A percentile compares a stretch with the other conserved stretches of the same genome.
Evolutionary conservation across 169 alveolate species (phyloP).

Genomic region (Plasmodium gonderi): DNA sequence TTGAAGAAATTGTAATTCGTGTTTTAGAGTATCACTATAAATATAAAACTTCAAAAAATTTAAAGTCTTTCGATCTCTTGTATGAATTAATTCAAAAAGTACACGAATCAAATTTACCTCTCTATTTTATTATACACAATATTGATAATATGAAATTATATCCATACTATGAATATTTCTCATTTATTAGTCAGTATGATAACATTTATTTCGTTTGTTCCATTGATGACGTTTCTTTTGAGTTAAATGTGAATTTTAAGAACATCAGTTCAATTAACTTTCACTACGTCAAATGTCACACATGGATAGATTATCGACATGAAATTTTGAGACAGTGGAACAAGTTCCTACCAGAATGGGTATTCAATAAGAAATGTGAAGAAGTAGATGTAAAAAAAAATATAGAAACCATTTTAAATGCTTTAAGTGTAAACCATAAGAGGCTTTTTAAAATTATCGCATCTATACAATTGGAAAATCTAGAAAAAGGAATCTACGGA

Average conservation of each 20-base stretch:
- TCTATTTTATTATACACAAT: conserved; percentile 55
- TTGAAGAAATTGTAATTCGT: conserved; percentile 59
- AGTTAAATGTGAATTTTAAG: conserved; percentile 45
- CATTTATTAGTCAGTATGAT: conserved; percentile 56
- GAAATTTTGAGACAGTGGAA: conserved; percentile 72
- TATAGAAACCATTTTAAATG: conserved; percentile 77
- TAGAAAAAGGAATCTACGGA: conserved; percentile 65
- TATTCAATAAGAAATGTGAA: conserved; percentile 58
- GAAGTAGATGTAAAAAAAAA: conserved; percentile 49
- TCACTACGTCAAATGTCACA: conserved; percentile 51
- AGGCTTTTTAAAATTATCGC: conserved; percentile 81
- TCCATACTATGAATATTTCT: conserved; percentile 62
- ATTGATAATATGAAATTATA: conserved; percentile 54
- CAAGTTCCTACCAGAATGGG: conserved; percentile 67
- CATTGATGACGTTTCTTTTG: conserved; percentile 68
- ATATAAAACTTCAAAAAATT: conserved; percentile 30
- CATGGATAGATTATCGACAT: conserved; percentile 64
- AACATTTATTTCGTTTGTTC: conserved; percentile 50
- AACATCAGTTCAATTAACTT: conserved; percentile 44
- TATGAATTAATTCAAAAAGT: conserved; percentile 50
- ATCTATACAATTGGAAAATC: conserved; percentile 80
- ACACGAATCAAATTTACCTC: conserved; percentile 50
- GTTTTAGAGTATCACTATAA: conserved; percentile 61
- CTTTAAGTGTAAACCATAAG: conserved; percentile 83
- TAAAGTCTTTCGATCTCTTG: conserved; percentile 54